Base-by-base conservation (phyloP, 257 asterid species). In the Solanum sejunctum region DNA sequence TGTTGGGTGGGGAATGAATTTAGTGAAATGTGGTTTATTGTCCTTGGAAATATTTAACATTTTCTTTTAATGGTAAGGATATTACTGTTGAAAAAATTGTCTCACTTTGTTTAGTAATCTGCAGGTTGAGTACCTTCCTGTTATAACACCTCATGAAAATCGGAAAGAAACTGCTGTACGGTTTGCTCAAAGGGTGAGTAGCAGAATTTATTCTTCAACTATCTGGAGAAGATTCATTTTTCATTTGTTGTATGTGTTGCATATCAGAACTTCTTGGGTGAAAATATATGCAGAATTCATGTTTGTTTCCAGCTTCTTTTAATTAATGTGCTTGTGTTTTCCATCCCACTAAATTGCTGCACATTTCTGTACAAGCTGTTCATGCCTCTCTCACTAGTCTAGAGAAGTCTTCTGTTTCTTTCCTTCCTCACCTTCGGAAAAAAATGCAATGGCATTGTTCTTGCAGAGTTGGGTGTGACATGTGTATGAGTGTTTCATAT, bases 101-200 rank as follows among this genome's bases (percentile, higher is more conserved):
- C 83, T 78, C 64, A 52, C 49, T 78, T 78, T 78, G 64, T 78
- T 52, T 52, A 52, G 64, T 16, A 28, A 77, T 51, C 49, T 66
- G 26, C 90, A 95, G 98, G 91, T 96, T 69, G 99, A 97, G 89
- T 97, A 97, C 92, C 99, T 97, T 88, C 99, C 99, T n/a, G 84
- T 92, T 36, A 90, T 94, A 56, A 91, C 88, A 20, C 96, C 98
- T 84, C 89, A 87, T 64, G 98, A 93, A 83, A 92, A 89, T 82
- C 88, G 89, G 89, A 94, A 94, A 90, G 98, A 97, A 91, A 97
- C 85, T 67, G 94, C 98, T 52, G 67, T 60, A 84, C 91, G 89
- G 80, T 92, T 93, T 81, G 89, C 98, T 83, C 93, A 88, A 86
- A 93, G 95, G 97, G 98, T 94, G 91, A 95, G 97, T 81, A 61